Conservation (phyloP, 2,329 filamentous ascomycete species). For the Grosmannia penicillata region DNA sequence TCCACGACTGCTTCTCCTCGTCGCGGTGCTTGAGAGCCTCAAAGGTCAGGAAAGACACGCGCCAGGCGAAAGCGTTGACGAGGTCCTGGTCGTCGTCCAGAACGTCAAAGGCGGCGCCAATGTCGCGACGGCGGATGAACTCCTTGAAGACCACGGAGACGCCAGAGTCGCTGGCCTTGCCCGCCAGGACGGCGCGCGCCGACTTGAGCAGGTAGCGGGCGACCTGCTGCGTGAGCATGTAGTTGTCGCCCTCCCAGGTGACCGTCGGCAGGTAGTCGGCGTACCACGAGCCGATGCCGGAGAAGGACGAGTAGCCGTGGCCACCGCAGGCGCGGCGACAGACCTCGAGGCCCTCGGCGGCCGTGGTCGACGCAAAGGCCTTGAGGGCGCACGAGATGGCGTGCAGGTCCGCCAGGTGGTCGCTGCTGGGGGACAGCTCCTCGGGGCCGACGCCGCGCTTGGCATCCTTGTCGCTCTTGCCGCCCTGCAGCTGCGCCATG, state of each 20-base stretch:
- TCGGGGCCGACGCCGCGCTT: neutral
- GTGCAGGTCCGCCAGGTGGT: constrained; percentile 52
- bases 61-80: constrained; percentile 62
- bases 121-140: constrained; percentile 51
- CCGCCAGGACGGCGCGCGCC: constrained; percentile 52
- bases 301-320: constrained; percentile 62
- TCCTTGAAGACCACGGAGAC: constrained; percentile 50
- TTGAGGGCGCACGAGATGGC: constrained; percentile 66
- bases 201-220: constrained; percentile 65
- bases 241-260: constrained; percentile 70
- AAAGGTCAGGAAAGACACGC: constrained; percentile 59
- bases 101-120: constrained; percentile 53
- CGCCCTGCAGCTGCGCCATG: constrained; percentile 34
- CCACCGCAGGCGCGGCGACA: constrained; percentile 65
- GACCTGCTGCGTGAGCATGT: constrained; percentile 71
- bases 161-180: constrained; percentile 46
- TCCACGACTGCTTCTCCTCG: constrained; percentile 63
- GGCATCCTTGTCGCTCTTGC: constrained; percentile 30
- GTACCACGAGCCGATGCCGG: constrained; percentile 63
- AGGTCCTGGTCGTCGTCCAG: constrained; percentile 56
- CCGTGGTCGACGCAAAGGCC: constrained; percentile 55
- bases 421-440: constrained; percentile 1
- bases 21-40: constrained; percentile 62
- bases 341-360: constrained; percentile 59
- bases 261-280: constrained; percentile 57